Evolutionary conservation across 2,329 filamentous ascomycete species (phyloP).

Genomic region (Pseudocercospora fijiensis): DNA sequence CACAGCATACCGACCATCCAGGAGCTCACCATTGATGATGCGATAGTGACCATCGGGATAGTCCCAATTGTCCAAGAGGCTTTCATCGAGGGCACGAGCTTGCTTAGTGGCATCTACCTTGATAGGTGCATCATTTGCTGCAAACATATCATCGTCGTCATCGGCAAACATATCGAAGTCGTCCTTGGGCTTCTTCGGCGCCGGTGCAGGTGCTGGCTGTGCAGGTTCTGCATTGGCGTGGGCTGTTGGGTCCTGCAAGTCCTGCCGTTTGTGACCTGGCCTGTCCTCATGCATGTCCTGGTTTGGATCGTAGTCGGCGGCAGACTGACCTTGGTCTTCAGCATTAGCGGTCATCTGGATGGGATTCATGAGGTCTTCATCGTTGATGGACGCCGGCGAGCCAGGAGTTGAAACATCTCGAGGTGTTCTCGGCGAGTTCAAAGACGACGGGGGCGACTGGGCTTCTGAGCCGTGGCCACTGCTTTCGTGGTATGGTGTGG

Average conservation of each 20-base stretch:
- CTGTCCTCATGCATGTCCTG: conserved; percentile 81
- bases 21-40: conserved; percentile 83
- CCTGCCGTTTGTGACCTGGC: conserved; percentile 34
- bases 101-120: conserved; percentile 51
- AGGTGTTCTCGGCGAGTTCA: conserved; percentile 41
- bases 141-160: conserved; percentile 83
- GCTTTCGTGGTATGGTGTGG: conserved; percentile 41
- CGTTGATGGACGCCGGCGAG: conserved; percentile 42
- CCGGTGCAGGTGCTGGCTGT: not conserved
- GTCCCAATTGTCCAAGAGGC: conserved; percentile 87
- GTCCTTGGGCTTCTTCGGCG: conserved; percentile 16
- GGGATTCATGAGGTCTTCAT: conserved; percentile 42
- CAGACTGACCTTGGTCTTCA: conserved; percentile 74
- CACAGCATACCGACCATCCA: conserved; percentile 86
- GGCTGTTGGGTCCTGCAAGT: conserved; percentile 28
- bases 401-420: conserved; percentile 29
- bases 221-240: conserved; percentile 28
- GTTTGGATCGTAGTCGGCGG: conserved; percentile 87
- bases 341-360: conserved; percentile 33
- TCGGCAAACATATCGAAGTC: conserved; percentile 64
- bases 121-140: conserved; percentile 53
- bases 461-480: conserved; percentile 29
- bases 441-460: conserved; percentile 31
- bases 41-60: conserved; percentile 97
- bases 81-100: conserved; percentile 63